Conservation (phyloP, 2,329 filamentous ascomycete genomes). For the Keithomyces neogunnii region DNA sequence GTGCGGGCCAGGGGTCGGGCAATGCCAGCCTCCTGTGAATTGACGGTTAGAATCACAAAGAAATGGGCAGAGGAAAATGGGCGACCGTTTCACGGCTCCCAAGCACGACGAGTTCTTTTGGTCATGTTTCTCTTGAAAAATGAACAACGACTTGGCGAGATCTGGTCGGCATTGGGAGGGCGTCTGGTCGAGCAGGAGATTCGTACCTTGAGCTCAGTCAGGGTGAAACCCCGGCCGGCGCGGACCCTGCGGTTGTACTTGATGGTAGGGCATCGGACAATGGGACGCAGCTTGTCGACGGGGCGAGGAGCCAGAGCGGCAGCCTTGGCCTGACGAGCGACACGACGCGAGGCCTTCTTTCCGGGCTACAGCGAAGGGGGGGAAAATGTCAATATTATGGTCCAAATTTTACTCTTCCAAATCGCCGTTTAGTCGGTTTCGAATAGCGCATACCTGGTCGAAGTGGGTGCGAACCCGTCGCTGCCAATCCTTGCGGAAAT, state of each 20-base stretch:
- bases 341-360: slow-evolving; percentile 87
- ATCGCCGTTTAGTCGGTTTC: background rate
- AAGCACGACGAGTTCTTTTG: background rate
- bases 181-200: background rate
- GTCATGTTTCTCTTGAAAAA: background rate
- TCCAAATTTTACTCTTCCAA: background rate
- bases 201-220: slow-evolving; percentile 93
- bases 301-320: slow-evolving; percentile 91
- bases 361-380: slow-evolving; percentile 57
- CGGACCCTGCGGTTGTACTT: slow-evolving; percentile 99
- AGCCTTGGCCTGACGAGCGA: slow-evolving; percentile 89
- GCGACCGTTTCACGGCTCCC: too few species aligned
- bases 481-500: slow-evolving; percentile 99
- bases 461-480: slow-evolving; percentile 98
- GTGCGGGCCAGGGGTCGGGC: slow-evolving; percentile 89
- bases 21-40: slow-evolving; percentile 77
- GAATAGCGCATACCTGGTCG: slow-evolving; percentile 73
- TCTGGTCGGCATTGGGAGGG: background rate
- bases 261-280: slow-evolving; percentile 95
- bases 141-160: background rate
- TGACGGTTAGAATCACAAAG: slow-evolving; percentile 23
- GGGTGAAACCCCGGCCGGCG: slow-evolving; percentile 93
- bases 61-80: background rate
- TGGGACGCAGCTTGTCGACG: slow-evolving; percentile 90
- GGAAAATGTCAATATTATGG: slow-evolving; percentile 24